Evolutionary conservation across 2,329 filamentous ascomycete genomes (phyloP).

Genomic region (Trichophaea hybrida): DNA sequence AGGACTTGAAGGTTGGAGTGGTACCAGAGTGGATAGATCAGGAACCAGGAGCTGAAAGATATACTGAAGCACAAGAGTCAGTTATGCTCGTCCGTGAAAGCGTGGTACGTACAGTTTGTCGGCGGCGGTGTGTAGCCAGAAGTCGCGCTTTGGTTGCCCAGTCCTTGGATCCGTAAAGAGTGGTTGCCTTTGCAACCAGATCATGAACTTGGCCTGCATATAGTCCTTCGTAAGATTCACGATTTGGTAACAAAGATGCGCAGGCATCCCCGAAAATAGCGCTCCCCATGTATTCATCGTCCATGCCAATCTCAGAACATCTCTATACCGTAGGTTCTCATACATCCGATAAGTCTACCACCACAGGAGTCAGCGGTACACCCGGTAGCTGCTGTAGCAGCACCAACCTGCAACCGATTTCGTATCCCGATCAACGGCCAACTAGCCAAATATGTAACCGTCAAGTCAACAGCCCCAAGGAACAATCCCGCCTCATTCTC

Average conservation of each 20-base stretch:
- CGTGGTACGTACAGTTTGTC: background rate
- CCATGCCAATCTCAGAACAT: conserved; percentile 16
- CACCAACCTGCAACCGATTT: conserved; percentile 25
- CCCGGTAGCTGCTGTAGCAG: background rate
- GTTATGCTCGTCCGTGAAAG: background rate
- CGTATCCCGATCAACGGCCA: conserved; percentile 26
- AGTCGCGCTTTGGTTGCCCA: conserved; percentile 19
- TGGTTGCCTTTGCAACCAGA: conserved; percentile 21
- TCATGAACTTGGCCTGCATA: conserved; percentile 22
- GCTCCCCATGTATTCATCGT: conserved; percentile 17
- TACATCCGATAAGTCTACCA: conserved; percentile 1
- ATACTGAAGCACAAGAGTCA: conserved; percentile 12
- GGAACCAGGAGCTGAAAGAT: conserved; percentile 24
- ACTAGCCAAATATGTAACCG: conserved; percentile 25
- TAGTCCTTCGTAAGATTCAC: conserved; percentile 25
- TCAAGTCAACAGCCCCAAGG: conserved; percentile 24
- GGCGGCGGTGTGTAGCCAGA: background rate
- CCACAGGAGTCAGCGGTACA: background rate
- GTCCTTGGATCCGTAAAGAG: conserved; percentile 24
- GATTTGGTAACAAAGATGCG: conserved; percentile 26
- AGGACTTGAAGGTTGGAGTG: conserved; percentile 27
- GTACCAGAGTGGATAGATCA: conserved; percentile 27
- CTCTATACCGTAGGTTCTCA: conserved; percentile 13
- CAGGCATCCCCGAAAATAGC: conserved; percentile 26
- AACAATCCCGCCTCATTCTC: conserved; percentile 27